Base-by-base conservation (phyloP, 2,329 filamentous ascomycete species). In the Hymenoscyphus fructigenus region DNA sequence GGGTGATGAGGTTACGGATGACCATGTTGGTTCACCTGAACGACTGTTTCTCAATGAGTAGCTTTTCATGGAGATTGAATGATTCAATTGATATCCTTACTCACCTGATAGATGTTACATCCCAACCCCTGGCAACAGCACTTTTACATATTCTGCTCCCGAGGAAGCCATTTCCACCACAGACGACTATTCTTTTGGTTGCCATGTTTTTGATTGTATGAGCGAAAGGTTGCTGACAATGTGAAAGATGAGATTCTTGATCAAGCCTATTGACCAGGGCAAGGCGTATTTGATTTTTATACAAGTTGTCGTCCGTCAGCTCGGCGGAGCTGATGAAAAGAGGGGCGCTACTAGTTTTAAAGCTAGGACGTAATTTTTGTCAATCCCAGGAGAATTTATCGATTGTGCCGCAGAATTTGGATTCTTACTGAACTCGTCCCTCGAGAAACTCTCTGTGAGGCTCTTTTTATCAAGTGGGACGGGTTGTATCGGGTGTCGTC, bases 151-250 rank as follows among this genome's bases (percentile, higher is more conserved):
- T 97, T 63, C 94, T 86, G 28, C 83, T 85, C 79, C 92, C 92
- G 29, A 99, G 80, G 76, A 98, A 99, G 38, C 95, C 94, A 78
- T 92, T 97, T 66, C 94, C 94, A 71, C 95, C 95, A 70, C 91
- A 96, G 62, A 99, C 93, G 53, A 98, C 88, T 55, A 99, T 83
- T 78, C 88, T 90, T 80, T 93, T 97, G 1, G 59, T 64, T 41
- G 36, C 61, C 57, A 65, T 66, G 15, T 66, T 67, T 23, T 5
- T 23, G 44, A 26, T 12, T 12, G 44, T 23, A 23, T 50, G 34
- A 36, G 5, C 26, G 20, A 50, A 23, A 26, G 44, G 9, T 26
- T 23, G 10, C 5, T 50, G 44, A 50, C 1, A 23, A 23, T 50
- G 7, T 23, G 20, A 23, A 23, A 23, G n/a, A 10, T 12, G 20